phyloP scores from a whole-genome alignment of 1,139 yeast species.

The Protomyces inouyei region DNA sequence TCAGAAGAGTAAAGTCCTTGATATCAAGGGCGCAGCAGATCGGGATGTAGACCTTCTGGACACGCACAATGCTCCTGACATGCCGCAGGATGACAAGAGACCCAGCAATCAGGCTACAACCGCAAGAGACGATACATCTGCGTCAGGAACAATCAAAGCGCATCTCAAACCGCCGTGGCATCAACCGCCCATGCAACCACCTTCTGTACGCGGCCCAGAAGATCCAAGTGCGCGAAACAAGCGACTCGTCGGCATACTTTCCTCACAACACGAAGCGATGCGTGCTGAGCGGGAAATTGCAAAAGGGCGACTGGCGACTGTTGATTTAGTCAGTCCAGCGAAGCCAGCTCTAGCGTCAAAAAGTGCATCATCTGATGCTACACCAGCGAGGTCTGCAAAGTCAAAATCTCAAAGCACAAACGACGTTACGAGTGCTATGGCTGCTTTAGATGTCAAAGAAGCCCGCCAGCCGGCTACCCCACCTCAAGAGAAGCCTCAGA shows the following conservation, averaged over 20 bases:
- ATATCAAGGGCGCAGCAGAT: background rate
- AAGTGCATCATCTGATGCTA: too few species aligned
- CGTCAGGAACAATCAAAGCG: background rate
- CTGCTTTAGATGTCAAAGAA: too few species aligned
- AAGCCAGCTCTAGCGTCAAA: background rate
- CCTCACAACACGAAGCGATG: background rate
- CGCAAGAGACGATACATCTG: background rate
- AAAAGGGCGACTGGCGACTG: background rate
- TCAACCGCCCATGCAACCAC: background rate
- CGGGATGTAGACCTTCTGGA: background rate
- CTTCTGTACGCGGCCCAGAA: background rate
- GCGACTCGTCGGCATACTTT: background rate
- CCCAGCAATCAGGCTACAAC: too few species aligned
- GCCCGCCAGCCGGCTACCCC: background rate
- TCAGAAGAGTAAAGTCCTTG: background rate
- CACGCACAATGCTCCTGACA: background rate
- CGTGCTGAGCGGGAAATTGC: background rate
- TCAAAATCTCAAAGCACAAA: too few species aligned
- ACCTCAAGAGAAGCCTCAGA: background rate
- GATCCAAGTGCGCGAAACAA: background rate
- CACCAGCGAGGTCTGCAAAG: too few species aligned
- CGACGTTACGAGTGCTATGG: too few species aligned
- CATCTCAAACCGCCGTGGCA: background rate
- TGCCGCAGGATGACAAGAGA: background rate
- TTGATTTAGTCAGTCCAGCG: background rate